Base-by-base conservation (phyloP, 2,329 filamentous ascomycete genomes). In the Neurospora sp. region DNA sequence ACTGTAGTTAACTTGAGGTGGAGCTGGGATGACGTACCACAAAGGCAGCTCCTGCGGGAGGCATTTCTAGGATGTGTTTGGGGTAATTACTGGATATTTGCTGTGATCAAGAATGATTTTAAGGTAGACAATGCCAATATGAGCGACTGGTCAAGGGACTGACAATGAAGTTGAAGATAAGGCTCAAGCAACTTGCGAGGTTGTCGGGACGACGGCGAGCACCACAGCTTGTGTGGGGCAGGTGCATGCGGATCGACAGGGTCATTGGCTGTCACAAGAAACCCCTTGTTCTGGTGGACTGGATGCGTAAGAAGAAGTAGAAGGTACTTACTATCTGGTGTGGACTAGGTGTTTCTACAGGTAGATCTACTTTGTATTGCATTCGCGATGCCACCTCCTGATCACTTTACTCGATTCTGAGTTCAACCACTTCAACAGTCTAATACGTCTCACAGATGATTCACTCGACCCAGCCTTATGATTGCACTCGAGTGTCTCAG, bases 161-260 rank as follows among this genome's bases (percentile, higher is more conserved):
- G 52, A 5, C 6, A 36, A 62, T 36, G 46, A 57, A 12, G 46
- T 57, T 1, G 1, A 33, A 62, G 52, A 33, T 8, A 15, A 8
- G 3, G 52, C 19, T 3, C 6, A 62, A 3, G 12, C 52, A 62
- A 17, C 12, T 33, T 28, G 28, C 15, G 52, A 62, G 23, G 52
- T 62, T 69, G 52, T 66, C 43, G 33, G 67, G 41, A 57, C 39
- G 52, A 28, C 66, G 57, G 40, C 28, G 23, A 39, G 67, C 46
- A 38, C 36, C 36, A 68, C n/a, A 71, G 70, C 68, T 71, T 71
- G 68, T 41, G 69, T 70, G 69, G 69, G 65, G 69, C 67, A 66
- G 39, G 38, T 68, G 8, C 36, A 66, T 66, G 36, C 66, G 38
- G 52, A 62, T 62, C 52, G 52, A 62, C 52, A 62, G 52, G 23